Base-by-base conservation (phyloP, 495 filamentous ascomycete species). In the Cryomyces minteri region DNA sequence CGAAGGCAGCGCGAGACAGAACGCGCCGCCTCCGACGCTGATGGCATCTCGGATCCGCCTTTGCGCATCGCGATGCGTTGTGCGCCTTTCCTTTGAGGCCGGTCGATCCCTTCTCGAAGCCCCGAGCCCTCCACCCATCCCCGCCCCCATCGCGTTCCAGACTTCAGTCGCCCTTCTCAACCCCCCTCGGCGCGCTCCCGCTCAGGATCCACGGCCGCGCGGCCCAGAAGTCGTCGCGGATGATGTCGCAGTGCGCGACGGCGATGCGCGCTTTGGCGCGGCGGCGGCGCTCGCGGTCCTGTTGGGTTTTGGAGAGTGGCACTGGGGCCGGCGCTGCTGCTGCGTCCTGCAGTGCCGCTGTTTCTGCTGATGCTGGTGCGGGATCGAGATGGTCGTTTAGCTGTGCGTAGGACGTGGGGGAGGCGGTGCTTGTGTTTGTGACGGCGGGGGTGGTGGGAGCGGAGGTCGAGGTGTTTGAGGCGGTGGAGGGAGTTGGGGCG, bases 151-250 rank as follows among this genome's bases (percentile, higher is more conserved):
- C 18, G 2, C 18, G 18, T 25, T 25, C 18, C 18, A 25, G 18
- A 25, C 1, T 25, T 25, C 18, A 25, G 18, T 25, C 18, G 18
- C 18, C 18, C 18, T 25, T 25, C 18, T 25, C 18, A 25, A 25
- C 18, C 18, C 55, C 74, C 80, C 8, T 79, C 77, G 47, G 48
- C 25, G 80, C 74, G 54, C 77, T 82, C 45, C 79, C 77, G 11
- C 75, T 81, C 44, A 95, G 60, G 47, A 98, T 72, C 84, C 88
- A 94, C 6, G 87, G 85, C 54, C 82, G 68, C 52, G 68, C 67
- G 48, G 82, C 71, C 90, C 88, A 98, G 60, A 98, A 96, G 5
- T 82, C 80, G 64, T 95, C 82, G 48, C 79, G 82, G 58, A 96
- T 95, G 55, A 98, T 81, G 62, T 98, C 90, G 44, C 85, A 64